Percentiles rank a stretch among this genome's conserved stretches.
phyloP scores from a whole-genome alignment of 306 rosid species.

The Corylus avellana region DNA sequence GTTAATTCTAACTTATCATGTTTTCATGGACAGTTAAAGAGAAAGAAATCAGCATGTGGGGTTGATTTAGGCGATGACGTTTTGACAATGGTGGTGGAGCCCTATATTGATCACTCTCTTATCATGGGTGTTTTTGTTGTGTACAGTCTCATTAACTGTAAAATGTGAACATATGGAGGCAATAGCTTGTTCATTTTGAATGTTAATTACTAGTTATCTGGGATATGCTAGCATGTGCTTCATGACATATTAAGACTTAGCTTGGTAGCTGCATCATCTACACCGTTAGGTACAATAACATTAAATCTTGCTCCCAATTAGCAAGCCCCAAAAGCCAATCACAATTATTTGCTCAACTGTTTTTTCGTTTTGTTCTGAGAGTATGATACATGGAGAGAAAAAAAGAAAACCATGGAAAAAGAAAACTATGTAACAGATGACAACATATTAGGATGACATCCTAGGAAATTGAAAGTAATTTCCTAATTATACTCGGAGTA shows the following conservation, averaged over 20 bases:
- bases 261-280: not conserved
- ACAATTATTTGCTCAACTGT: not conserved
- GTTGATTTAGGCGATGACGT: constrained; percentile 72
- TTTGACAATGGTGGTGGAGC: constrained; percentile 71
- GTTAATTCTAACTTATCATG: not conserved
- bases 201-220: not conserved
- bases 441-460: too few species aligned
- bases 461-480: too few species aligned
- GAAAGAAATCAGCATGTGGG: constrained; percentile 61
- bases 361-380: too few species aligned
- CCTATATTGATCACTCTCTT: constrained; percentile 54
- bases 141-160: constrained; percentile 48
- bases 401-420: too few species aligned
- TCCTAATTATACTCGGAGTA: too few species aligned
- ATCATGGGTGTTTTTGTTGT: constrained; percentile 70
- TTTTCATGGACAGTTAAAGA: constrained; percentile 46
- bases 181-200: not conserved
- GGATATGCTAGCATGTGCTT: not conserved
- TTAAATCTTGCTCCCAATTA: not conserved
- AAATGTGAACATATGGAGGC: constrained; percentile 34
- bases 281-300: too few species aligned
- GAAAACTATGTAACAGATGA: too few species aligned
- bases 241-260: not conserved
- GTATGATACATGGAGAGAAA: too few species aligned
- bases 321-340: not conserved